Conservation (phyloP, 495 filamentous ascomycete species). For the Neurospora sp. region DNA sequence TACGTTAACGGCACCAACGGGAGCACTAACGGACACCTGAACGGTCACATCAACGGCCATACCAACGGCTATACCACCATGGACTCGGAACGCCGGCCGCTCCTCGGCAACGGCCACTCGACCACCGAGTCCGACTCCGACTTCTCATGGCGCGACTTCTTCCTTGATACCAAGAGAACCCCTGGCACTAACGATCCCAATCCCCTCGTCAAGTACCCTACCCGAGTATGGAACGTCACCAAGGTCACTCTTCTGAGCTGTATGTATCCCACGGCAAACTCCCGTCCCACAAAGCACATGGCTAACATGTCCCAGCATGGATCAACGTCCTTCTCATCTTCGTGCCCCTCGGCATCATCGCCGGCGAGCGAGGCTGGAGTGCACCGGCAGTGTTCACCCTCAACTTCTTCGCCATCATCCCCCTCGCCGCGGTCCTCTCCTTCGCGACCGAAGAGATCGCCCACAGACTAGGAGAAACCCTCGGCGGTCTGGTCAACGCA, state of each 20-base stretch:
- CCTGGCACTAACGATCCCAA: slow-evolving; percentile 39
- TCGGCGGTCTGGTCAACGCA: slow-evolving; percentile 90
- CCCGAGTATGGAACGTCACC: slow-evolving; percentile 38
- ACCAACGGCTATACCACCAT: not conserved
- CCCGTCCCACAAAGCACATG: not conserved
- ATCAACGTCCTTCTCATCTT: slow-evolving; percentile 83
- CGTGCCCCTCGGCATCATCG: slow-evolving; percentile 79
- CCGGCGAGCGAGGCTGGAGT: slow-evolving; percentile 62
- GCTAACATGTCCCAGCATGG: slow-evolving; percentile 41
- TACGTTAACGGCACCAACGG: not conserved
- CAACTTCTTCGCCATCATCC: slow-evolving; percentile 95
- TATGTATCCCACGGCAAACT: slow-evolving; percentile 20
- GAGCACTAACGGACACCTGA: not conserved
- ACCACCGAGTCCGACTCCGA: slow-evolving; percentile 2
- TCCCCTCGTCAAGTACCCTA: slow-evolving; percentile 48
- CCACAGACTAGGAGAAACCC: slow-evolving; percentile 71
- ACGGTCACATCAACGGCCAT: not conserved
- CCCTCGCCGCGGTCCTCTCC: slow-evolving; percentile 81
- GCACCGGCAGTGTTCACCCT: slow-evolving; percentile 71
- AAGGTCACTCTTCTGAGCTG: slow-evolving; percentile 47
- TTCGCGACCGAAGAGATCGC: slow-evolving; percentile 94
- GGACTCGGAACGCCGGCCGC: not conserved
- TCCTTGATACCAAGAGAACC: slow-evolving; percentile 33
- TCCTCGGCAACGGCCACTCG: not conserved
- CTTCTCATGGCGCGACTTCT: slow-evolving; percentile 24